Conservation (phyloP, 192 early-diverging fungal genomes). For the Coemansia guatemalensis region DNA sequence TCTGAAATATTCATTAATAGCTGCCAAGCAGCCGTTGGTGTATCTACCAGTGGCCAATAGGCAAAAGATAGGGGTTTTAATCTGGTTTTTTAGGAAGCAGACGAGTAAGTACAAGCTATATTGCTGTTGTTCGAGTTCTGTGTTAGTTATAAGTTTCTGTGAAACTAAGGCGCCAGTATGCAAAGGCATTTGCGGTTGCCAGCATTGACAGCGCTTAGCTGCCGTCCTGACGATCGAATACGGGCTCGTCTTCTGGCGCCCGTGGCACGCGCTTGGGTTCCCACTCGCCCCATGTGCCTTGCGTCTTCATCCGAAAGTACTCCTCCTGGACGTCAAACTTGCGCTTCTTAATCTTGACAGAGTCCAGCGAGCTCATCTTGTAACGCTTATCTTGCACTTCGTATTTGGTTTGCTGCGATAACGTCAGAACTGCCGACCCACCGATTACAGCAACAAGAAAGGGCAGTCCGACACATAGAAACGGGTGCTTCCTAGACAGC, state of each 20-base stretch:
- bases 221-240: conserved; percentile 47
- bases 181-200: not conserved
- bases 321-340: conserved; percentile 70
- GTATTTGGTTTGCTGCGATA: conserved; percentile 73
- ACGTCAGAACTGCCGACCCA: conserved; percentile 69
- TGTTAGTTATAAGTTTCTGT: not conserved
- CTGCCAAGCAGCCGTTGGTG: too few relatives aligned
- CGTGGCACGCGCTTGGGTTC: conserved; percentile 48
- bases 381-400: conserved; percentile 68
- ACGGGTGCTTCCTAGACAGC: conserved; percentile 54
- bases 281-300: conserved; percentile 50
- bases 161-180: not conserved
- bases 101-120: not conserved
- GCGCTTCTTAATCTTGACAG: conserved; percentile 58
- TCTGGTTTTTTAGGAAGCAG: too few relatives aligned
- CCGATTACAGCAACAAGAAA: conserved; percentile 67
- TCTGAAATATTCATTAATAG: too few relatives aligned
- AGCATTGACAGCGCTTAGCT: not conserved
- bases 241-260: conserved; percentile 48
- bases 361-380: conserved; percentile 56
- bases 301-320: conserved; percentile 57
- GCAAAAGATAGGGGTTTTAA: too few relatives aligned
- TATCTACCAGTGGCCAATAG: too few relatives aligned
- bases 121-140: not conserved
- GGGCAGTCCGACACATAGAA: conserved; percentile 69